Base-by-base conservation (phyloP, 768 basidiomycete genomes). In the Tubosaeta brunneosetosa region DNA sequence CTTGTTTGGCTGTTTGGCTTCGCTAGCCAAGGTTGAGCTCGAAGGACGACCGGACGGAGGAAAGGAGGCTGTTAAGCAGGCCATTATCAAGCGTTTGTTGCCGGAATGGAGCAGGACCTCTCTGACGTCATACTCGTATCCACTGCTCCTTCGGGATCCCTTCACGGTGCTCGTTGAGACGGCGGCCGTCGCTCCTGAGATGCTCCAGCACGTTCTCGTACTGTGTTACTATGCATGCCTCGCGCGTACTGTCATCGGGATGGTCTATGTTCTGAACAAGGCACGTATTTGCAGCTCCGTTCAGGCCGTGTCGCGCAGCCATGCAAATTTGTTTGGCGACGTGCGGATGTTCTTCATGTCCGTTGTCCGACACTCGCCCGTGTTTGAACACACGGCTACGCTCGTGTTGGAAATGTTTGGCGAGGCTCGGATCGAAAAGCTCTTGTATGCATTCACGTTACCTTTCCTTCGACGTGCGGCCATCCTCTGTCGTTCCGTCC, bases 41-140 rank as follows among this genome's bases (percentile, higher is more conserved):
- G 84, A 81, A 61, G 79, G 76, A 32, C 72, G 86, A 40, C 75
- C 79, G 0, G 88, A 91, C 59, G 87, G 88, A 58, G 88, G 88
- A 4, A 77, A 82, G 37, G 86, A 89, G 52, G 84, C 84, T 4
- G 79, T 92, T 48, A 80, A 85, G 37, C 91, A 90, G 55, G 88
- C 88, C 0, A 86, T 97, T 60, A 85, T 95, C 71, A 94, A 94
- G 60, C 81, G 94, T 16, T 72, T 97, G 25, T 66, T 95, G 32
- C 92, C 94, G 1, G 93, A 95, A 69, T 94, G 92, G 91, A 93
- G 88, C 60, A 79, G 88, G 36, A 85, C 89, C 25, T 87, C 91
- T 1, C 75, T 92, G 52, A 88, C 85, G 4, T 85, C 89, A 2
- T 86, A 90, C 57, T 86, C 90, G 1, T 86, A 86, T 50, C 94